Percentiles rank a stretch among this genome's conserved stretches.
Evolutionary conservation across 345 rosid genomes (phyloP).

Genomic region (Pistacia atlantica): DNA sequence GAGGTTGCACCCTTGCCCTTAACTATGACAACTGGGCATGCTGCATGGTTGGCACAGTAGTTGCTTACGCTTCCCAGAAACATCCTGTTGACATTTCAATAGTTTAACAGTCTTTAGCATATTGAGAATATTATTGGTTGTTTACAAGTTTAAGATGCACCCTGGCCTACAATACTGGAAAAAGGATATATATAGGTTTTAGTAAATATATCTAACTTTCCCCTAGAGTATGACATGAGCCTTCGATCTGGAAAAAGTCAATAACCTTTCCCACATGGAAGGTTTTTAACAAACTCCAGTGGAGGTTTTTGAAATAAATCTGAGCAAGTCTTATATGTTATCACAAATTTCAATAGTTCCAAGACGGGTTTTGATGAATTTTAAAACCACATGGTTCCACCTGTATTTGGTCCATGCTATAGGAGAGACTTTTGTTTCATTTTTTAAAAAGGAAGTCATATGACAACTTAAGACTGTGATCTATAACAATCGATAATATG

Average conservation of each 20-base stretch:
- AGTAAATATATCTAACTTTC: background rate
- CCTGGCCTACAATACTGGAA: background rate
- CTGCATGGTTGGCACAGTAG: conserved; percentile 80
- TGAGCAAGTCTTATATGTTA: background rate
- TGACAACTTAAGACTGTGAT: too few relatives aligned
- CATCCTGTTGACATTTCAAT: conserved; percentile 55
- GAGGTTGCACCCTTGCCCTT: conserved; percentile 58
- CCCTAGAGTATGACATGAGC: background rate
- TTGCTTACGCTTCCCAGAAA: conserved; percentile 96
- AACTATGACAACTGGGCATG: conserved; percentile 71
- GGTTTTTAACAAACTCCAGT: background rate
- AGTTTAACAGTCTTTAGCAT: conserved; percentile 11
- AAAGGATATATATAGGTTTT: too few relatives aligned
- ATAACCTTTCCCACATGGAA: background rate
- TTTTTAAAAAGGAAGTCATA: too few relatives aligned
- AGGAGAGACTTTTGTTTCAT: too few relatives aligned
- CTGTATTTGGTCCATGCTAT: too few relatives aligned
- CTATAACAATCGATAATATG: too few relatives aligned
- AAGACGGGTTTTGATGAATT: too few relatives aligned
- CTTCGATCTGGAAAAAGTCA: background rate
- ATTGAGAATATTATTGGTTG: background rate
- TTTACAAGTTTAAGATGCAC: background rate
- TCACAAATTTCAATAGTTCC: too few relatives aligned
- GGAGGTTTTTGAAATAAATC: background rate
- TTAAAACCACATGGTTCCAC: too few relatives aligned